Conservation (phyloP, 78 protist species). For the Anaeramoeba ignava region DNA sequence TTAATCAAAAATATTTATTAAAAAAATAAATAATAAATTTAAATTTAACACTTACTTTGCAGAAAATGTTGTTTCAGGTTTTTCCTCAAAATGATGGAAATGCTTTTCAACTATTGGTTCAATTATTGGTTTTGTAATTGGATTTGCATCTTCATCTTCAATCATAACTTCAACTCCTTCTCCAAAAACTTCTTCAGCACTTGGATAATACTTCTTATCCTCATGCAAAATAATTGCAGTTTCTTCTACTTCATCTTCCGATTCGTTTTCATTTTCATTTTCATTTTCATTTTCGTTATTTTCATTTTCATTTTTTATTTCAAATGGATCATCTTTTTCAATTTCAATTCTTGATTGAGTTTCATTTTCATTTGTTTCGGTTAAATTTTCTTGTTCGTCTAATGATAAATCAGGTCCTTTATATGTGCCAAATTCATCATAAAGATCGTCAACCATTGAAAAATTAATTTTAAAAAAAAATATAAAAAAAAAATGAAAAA, state of each 20-base stretch:
- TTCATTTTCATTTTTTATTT: not conserved
- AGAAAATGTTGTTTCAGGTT: not conserved
- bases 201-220: slow-evolving; percentile 91
- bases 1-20: no score
- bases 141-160: slow-evolving; percentile 95
- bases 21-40: not conserved
- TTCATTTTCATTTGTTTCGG: not conserved
- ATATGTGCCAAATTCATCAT: not conserved
- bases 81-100: slow-evolving; percentile 25
- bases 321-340: not conserved
- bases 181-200: slow-evolving; percentile 72
- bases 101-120: slow-evolving; percentile 51
- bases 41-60: not conserved
- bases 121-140: slow-evolving; percentile 83
- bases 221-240: slow-evolving; percentile 74
- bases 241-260: not conserved
- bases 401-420: not conserved
- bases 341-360: no score
- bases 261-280: not conserved
- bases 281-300: not conserved
- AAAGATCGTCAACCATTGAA: slow-evolving; percentile 6
- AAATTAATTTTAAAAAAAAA: no score
- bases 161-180: slow-evolving; percentile 66
- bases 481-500: no score
- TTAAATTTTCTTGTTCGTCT: not conserved